Base-by-base conservation (phyloP, 495 filamentous ascomycete species). In the Saxophila tyrrhenica region DNA sequence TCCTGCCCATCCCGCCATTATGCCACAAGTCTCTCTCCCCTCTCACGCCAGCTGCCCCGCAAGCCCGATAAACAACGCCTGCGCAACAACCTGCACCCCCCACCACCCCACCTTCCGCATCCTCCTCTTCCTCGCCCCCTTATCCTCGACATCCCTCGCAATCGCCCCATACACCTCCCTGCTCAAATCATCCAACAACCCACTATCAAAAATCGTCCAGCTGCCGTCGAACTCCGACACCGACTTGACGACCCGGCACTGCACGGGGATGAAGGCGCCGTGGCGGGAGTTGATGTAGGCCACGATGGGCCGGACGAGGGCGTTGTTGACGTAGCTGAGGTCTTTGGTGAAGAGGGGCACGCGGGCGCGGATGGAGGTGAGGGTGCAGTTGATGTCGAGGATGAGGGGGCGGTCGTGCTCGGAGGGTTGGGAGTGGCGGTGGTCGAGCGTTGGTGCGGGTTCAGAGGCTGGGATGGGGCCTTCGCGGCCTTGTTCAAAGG, bases 31-130 rank as follows among this genome's bases (percentile, higher is more conserved):
- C n/a, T n/a, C n/a, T n/a, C n/a, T n/a, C n/a, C n/a, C n/a, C n/a
- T n/a, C n/a, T n/a, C 70, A 86, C 56, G 81, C 82, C 49, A 94
- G 78, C 63, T 85, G 87, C 19, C 91, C 90, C 15, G 89, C 92
- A 77, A 97, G 84, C 0, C 92, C 92, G 70, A 96, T 84, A 62
- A 97, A 87, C 42, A 98, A 73, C n/a, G 89, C 92, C 68, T 98
- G 92, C 5, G 89, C 86, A 2, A 88, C 84, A 45, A 97, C 69
- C 65, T 89, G 87, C 38, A 98, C 72, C 10, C 87, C 94, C 92
- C 92, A 98, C 59, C 96, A 80, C 22, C 92, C 92, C 17, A 98
- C 94, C 65, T 96, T 94, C 72, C 89, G 94, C 64, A 98, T 83
- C 39, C 94, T 80, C 39, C 91, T 75, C 64, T 87, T 83, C 32